Evolutionary conservation across 345 rosid species (phyloP), one percentile per base, ranked within the genome.

Genomic region (Citrus sinensis): DNA sequence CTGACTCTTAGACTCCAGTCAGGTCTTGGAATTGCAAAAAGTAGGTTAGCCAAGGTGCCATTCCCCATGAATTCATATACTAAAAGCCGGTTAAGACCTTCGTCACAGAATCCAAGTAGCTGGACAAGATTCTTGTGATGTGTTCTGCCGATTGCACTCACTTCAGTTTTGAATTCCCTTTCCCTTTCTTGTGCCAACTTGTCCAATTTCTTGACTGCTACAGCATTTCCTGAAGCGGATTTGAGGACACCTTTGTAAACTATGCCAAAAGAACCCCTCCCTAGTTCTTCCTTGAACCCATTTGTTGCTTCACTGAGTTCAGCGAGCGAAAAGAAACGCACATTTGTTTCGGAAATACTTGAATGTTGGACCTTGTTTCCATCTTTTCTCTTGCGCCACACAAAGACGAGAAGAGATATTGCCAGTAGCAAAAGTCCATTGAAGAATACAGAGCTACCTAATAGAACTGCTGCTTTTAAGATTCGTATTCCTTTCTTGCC

Each of bases 231-330:
- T 25, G 25, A 25, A 25, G 25, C 25, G 25, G 25, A 25, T 25
- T 25, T 25, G 25, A 25, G 25, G 25, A 25, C 25, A 4, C 83
- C 87, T 80, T 74, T 85, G 61, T 79, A 85, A 29, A 82, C 87
- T 37, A 77, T 67, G 19, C 83, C 87, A 40, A 78, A 80, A 70
- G 87, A 79, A 30, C 87, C 87, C 66, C 81, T 81, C 20, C 87
- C 87, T 1, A 84, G 14, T 71, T 82, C 78, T 71, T 85, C 83
- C 75, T 25, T 67, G 69, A 85, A 85, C 34, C 79, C 70, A 29
- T 70, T 59, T n/a, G 84, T 83, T 25, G 80, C 83, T 20, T 78
- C 75, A 59, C 37, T 30, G 1, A 83, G 79, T 30, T 83, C 83
- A 70, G 24, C 9, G 75, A 78, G 40, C 71, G 71, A 46, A 59